phyloP scores from a whole-genome alignment of 495 filamentous ascomycete species.

The Trichoderma orchidacearum region DNA sequence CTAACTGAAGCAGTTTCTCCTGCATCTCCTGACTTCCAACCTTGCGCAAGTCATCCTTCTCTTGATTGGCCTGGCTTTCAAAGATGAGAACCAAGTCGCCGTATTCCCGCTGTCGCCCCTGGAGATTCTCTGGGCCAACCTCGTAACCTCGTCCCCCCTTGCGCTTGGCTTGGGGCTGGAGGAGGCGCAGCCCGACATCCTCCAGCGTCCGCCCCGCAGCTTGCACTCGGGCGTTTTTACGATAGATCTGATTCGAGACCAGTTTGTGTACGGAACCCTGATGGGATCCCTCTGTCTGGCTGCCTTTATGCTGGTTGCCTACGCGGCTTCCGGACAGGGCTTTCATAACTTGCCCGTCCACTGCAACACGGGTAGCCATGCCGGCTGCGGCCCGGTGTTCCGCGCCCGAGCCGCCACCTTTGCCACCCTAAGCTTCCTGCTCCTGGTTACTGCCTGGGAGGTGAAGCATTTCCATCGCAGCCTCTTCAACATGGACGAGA shows the following conservation, averaged over 20 bases:
- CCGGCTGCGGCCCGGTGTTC: constrained; percentile 35
- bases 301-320: constrained; percentile 37
- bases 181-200: constrained; percentile 40
- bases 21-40: constrained; percentile 45
- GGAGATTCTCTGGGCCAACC: constrained; percentile 48
- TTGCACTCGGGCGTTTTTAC: constrained; percentile 40
- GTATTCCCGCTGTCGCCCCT: constrained; percentile 44
- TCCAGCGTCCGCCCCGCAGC: constrained; percentile 37
- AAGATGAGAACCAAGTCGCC: constrained; percentile 31
- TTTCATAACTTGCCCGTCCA: constrained; percentile 20
- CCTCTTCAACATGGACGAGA: constrained; percentile 36
- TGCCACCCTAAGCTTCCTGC: constrained; percentile 45
- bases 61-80: constrained; percentile 43
- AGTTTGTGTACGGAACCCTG: constrained; percentile 42
- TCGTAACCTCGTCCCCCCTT: constrained; percentile 44
- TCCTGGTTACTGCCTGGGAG: constrained; percentile 45
- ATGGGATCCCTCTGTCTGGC: constrained; percentile 41
- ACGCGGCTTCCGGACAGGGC: constrained; percentile 19
- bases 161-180: constrained; percentile 46
- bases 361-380: constrained; percentile 35
- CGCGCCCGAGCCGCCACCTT: constrained; percentile 60
- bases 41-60: constrained; percentile 41
- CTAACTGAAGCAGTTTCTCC: no score
- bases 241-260: constrained; percentile 41
- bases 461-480: constrained; percentile 41